Conservation (phyloP, 129 eudicot species). For the Centrapalus pauciflorus region DNA sequence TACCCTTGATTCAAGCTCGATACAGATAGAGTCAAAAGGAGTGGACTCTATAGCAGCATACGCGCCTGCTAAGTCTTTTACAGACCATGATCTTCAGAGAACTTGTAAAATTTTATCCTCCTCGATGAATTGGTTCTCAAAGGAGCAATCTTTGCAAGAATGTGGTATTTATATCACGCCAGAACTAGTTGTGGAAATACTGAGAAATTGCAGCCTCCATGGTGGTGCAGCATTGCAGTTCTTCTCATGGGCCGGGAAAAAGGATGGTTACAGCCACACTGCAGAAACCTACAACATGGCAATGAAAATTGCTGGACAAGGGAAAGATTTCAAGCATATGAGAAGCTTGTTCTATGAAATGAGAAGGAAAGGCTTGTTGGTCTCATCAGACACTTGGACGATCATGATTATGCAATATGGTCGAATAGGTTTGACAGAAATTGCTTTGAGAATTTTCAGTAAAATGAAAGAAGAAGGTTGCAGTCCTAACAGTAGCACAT, state of each 20-base stretch:
- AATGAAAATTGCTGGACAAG: constrained; percentile 69
- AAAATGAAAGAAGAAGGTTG: constrained; percentile 73
- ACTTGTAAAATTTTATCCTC: constrained; percentile 56
- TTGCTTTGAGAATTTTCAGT: constrained; percentile 47
- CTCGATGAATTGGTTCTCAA: constrained; percentile 47
- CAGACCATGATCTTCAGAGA: constrained; percentile 36
- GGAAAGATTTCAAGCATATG: constrained; percentile 83
- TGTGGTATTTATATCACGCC: constrained; percentile 42
- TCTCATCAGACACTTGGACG: constrained; percentile 80
- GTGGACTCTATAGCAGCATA: constrained; percentile 2
- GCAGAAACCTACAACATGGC: constrained; percentile 74
- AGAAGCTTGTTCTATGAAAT: constrained; percentile 63
- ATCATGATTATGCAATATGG: constrained; percentile 88
- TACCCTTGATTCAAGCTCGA: constrained; percentile 10
- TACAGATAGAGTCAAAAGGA: constrained; percentile 6
- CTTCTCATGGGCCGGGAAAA: constrained; percentile 70
- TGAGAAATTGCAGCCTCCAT: constrained; percentile 37
- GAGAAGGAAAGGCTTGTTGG: constrained; percentile 50
- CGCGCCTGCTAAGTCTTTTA: constrained; percentile 19
- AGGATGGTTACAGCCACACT: constrained; percentile 55
- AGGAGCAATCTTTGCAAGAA: constrained; percentile 57
- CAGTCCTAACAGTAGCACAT: constrained; percentile 58
- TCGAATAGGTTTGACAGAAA: constrained; percentile 72
- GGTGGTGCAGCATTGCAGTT: constrained; percentile 52
- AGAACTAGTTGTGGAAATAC: constrained; percentile 50